Evolutionary conservation across 192 early-diverging fungal species (phyloP), one percentile per base, ranked within the genome.

Genomic region (Funneliformis mosseae): DNA sequence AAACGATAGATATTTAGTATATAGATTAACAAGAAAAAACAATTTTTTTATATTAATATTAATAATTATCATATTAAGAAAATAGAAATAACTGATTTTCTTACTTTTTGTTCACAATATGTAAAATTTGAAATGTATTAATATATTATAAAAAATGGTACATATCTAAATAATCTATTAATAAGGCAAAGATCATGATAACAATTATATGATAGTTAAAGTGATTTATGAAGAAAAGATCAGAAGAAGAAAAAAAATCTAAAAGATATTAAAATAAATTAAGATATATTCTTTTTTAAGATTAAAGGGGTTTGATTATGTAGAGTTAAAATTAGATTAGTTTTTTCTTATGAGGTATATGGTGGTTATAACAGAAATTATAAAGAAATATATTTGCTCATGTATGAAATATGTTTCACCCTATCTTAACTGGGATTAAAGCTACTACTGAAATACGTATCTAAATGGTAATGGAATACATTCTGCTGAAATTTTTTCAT

Each of bases 171-270:
- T 43, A 78, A 27, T 43, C 41, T 21, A 78, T 78, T 45, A 78
- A 48, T 64, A 78, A 78, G 77, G 25, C 43, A 66, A 78, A 23
- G 25, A 67, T 78, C 12, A 67, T n/a, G 42, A 0, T 78, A 67
- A 64, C 64, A 78, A 68, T 78, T 23, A 78, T 64, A 23, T n/a
- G 77, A 68, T 64, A 78, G 43, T 41, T 78, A 48, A 64, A 78
- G 27, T 78, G 77, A 25, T 3, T 78, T 67, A 78, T 67, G 27
- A 68, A 67, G 25, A 10, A 66, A 18, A 64, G 77, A 46, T 68
- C 77, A 68, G 75, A 63, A 76, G 60, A 76, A 63, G 75, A 76
- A 76, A 76, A 23, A n/a, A 76, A 62, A 76, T 39, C 75, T 76
- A 21, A 76, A 6, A 76, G n/a, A 76, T 76, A 60, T 76, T 76